Base-by-base conservation (phyloP, 345 rosid species). In the Anacardium occidentale region DNA sequence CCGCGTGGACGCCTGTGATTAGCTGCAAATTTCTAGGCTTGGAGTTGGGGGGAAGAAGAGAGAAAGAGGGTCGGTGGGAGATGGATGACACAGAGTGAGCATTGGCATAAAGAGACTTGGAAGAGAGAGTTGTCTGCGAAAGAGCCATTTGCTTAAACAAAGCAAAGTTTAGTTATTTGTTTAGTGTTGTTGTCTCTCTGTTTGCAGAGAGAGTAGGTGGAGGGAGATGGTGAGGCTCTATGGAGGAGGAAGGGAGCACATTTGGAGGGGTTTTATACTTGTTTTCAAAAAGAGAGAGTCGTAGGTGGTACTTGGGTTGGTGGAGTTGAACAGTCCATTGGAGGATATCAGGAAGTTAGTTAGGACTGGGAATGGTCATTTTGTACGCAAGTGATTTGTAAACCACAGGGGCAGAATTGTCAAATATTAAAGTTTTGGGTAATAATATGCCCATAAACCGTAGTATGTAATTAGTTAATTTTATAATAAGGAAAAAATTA, bases 141-240 rank as follows among this genome's bases (percentile, higher is more conserved):
- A 91, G 87, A 24, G 97, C 89, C 97, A 91, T 91, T 69, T 34
- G 18, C 51, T 26, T 29, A 53, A 52, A 42, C 21, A 65, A 47
- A 17, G 12, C 21, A 22, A 47, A 20, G 10, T 37, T 37, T 37
- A 37, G 42, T 7, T 37, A 5, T 37, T 37, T 6, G 1, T 37
- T 37, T 37, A 37, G 42, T 7, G 42, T 37, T 37, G 10, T 37
- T 37, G 51, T 68, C 69, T 63, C 40, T 65, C 18, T 52, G 42
- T 37, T 37, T 37, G 42, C 42, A 57, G 62, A 11, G 62, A 57
- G 58, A 26, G 62, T 67, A 21, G 4, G 25, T 34, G 18, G 42
- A 37, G 42, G 42, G 42, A 37, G 8, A 37, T 10, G 40, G 0
- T 40, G 32, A 45, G 57, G 62, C 62, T 57, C 17, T 24, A 6